Conservation (phyloP, 1,284 basidiomycete genomes). For the Wolfiporia cocos region DNA sequence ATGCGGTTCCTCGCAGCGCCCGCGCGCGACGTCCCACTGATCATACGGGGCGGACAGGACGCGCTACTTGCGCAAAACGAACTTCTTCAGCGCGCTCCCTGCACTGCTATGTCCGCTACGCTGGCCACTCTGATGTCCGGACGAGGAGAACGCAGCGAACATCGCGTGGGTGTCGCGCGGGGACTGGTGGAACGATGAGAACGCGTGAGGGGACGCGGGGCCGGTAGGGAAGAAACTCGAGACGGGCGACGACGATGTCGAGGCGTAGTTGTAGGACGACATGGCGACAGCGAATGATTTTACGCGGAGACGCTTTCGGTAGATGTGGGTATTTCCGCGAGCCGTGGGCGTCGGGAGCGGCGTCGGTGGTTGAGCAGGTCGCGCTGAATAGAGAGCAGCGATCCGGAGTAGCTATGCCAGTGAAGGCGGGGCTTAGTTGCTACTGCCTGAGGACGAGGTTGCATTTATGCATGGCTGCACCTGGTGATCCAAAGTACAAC, state of each 20-base stretch:
- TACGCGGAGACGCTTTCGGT: neutral
- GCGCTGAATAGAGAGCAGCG: too few relatives aligned
- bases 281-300: constrained; percentile 11
- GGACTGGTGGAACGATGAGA: constrained; percentile 55
- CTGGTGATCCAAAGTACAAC: too few relatives aligned
- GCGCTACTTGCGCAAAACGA: constrained; percentile 4
- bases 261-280: constrained; percentile 26
- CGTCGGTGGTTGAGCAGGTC: too few relatives aligned
- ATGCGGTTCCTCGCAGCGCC: too few relatives aligned
- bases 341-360: too few relatives aligned
- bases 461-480: constrained; percentile 6
- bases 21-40: too few relatives aligned
- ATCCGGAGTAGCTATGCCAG: too few relatives aligned
- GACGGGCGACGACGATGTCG: constrained; percentile 24
- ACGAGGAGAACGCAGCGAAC: constrained; percentile 46
- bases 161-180: constrained; percentile 61
- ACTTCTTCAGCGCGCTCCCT: constrained; percentile 6
- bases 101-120: neutral
- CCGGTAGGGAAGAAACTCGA: constrained; percentile 31
- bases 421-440: too few relatives aligned
- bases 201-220: constrained; percentile 44
- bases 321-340: neutral
- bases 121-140: constrained; percentile 1
- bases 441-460: too few relatives aligned
- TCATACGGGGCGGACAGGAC: too few relatives aligned